phyloP scores from a whole-genome alignment of 345 rosid species.

The Eucalyptus guilfoylei region DNA sequence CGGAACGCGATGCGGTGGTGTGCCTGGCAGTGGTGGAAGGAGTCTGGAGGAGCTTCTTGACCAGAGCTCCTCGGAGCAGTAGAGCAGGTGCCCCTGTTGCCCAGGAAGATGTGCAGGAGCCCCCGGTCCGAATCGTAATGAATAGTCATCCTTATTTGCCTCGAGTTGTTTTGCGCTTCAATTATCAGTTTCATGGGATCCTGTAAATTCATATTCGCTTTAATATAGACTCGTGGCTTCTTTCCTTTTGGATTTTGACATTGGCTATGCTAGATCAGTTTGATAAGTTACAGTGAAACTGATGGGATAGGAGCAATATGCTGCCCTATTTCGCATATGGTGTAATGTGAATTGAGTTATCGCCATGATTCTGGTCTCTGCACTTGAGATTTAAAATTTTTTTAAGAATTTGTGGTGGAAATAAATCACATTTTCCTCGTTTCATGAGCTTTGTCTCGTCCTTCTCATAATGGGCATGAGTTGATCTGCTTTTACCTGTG shows the following conservation, averaged over 20 bases:
- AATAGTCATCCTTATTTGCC: background rate
- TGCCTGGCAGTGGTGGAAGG: slow-evolving; percentile 10
- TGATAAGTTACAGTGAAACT: background rate
- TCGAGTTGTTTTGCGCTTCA: background rate
- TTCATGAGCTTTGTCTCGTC: background rate
- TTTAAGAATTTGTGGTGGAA: background rate
- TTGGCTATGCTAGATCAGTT: background rate
- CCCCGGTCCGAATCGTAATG: background rate
- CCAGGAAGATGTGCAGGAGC: background rate
- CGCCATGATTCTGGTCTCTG: background rate
- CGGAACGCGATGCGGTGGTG: background rate
- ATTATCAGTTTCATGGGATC: background rate
- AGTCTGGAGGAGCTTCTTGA: background rate
- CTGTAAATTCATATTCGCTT: background rate
- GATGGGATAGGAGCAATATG: background rate
- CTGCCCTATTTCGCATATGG: background rate
- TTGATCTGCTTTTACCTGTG: background rate
- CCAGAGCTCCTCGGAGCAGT: background rate
- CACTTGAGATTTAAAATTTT: background rate
- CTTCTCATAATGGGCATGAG: background rate
- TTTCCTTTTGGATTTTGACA: background rate
- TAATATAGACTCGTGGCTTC: background rate
- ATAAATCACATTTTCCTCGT: background rate
- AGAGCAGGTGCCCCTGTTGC: background rate
- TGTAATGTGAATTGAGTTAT: background rate